phyloP scores from a whole-genome alignment of 2,329 filamentous ascomycete species.

The Diaporthe vexans region DNA sequence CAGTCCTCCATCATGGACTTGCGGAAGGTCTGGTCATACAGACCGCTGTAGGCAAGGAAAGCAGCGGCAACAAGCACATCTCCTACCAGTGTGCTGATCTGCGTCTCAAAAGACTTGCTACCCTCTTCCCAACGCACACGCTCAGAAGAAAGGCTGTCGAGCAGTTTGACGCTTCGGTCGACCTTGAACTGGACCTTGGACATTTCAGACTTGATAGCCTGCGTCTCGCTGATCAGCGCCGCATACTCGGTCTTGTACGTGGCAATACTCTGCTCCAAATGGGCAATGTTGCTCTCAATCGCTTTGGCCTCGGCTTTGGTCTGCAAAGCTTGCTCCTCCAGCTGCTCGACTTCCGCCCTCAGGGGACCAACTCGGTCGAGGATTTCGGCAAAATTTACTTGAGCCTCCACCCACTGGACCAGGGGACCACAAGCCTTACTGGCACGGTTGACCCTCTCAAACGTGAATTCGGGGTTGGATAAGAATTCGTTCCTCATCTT shows the following conservation, averaged over 20 bases:
- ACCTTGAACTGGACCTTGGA: slow-evolving; percentile 97
- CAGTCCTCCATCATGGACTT: slow-evolving; percentile 99
- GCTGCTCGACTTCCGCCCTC: slow-evolving; percentile 86
- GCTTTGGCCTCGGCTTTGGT: slow-evolving; percentile 95
- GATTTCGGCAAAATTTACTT: slow-evolving; percentile 98
- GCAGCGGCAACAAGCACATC: slow-evolving; percentile 97
- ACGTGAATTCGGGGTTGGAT: slow-evolving; percentile 94
- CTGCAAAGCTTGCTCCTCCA: slow-evolving; percentile 90
- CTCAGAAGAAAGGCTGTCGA: slow-evolving; percentile 96
- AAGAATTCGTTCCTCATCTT: slow-evolving; percentile 96
- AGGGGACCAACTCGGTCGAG: slow-evolving; percentile 93
- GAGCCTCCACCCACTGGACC: slow-evolving; percentile 96
- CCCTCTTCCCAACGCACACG: slow-evolving; percentile 94
- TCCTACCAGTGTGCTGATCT: slow-evolving; percentile 95
- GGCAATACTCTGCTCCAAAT: slow-evolving; percentile 90
- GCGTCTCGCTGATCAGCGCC: slow-evolving; percentile 94
- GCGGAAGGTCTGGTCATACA: slow-evolving; percentile 98
- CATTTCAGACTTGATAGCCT: slow-evolving; percentile 98
- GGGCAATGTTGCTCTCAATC: slow-evolving; percentile 87
- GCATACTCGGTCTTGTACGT: slow-evolving; percentile 98
- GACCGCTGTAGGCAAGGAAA: slow-evolving; percentile 95
- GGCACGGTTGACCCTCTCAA: slow-evolving; percentile 94
- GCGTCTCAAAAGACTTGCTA: slow-evolving; percentile 97
- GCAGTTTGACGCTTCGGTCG: slow-evolving; percentile 91
- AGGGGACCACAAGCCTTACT: slow-evolving; percentile 97